A percentile compares a stretch with the other conserved stretches of the same genome.
phyloP scores from a whole-genome alignment of 78 protist species.

The Diacronema lutheri region DNA sequence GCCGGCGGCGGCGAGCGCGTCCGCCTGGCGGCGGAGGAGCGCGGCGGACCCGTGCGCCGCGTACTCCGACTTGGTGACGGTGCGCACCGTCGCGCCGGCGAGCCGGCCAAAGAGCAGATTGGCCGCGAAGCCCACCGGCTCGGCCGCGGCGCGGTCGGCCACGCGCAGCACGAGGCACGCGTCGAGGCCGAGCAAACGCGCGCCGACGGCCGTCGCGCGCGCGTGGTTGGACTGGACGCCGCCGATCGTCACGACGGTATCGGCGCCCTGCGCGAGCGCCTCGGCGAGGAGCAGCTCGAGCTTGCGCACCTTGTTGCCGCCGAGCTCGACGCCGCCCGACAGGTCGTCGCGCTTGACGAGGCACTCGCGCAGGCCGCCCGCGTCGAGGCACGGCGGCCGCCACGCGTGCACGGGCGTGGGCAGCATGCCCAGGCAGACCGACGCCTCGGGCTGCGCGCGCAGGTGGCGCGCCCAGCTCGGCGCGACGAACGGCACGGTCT shows the following conservation, averaged over 20 bases:
- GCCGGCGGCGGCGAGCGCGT: neutral
- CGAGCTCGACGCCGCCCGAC: neutral
- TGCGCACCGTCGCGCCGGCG: constrained; percentile 2
- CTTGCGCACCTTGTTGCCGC: constrained; percentile 36
- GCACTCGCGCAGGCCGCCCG: neutral
- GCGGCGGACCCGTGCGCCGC: neutral
- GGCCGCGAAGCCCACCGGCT: neutral
- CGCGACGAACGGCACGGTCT: too few relatives aligned
- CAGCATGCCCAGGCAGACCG: too few relatives aligned
- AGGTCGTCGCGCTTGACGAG: constrained; percentile 26
- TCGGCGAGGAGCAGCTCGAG: constrained; percentile 31
- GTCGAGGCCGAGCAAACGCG: constrained; percentile 24
- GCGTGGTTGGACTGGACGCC: constrained; percentile 33
- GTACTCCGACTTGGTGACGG: neutral
- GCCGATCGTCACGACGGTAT: constrained; percentile 11
- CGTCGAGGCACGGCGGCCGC: too few relatives aligned
- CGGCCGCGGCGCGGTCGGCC: neutral
- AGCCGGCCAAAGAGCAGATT: constrained; percentile 8
- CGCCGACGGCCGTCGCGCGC: constrained; percentile 36
- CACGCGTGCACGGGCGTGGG: too few relatives aligned
- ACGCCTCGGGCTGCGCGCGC: too few relatives aligned
- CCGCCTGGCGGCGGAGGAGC: neutral
- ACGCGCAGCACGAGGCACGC: neutral
- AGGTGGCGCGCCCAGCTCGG: too few relatives aligned
- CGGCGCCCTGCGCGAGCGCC: neutral